Base-by-base conservation (phyloP, 768 basidiomycete genomes). In the Boletus coccyginus region DNA sequence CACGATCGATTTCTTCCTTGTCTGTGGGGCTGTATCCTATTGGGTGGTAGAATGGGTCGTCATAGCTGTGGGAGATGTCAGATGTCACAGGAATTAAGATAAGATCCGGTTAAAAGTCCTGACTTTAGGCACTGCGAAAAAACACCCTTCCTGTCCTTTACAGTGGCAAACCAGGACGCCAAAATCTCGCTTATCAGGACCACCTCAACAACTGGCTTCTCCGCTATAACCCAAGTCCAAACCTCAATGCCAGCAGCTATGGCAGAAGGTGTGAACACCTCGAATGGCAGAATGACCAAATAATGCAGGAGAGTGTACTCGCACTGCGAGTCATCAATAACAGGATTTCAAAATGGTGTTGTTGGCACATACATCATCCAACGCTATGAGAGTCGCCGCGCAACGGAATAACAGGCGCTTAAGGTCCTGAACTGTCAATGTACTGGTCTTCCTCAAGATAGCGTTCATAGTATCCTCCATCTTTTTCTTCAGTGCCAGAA, bases 191-290 rank as follows among this genome's bases (percentile, higher is more conserved):
- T 77, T 80, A 98, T 88, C 19, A 98, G 71, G 3, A 86, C 84
- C 46, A 94, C 83, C 71, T 98, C 95, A 12, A 89, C 77, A 46
- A 82, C 81, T 0, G 91, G 86, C 56, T 91, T 84, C 68, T 96
- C 90, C 14, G 90, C 85, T 50, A 97, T 88, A 0, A 97, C 81
- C 95, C 95, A 98, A 4, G 90, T 93, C 97, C 97, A 98, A 11
- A 89, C 88, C 66, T 98, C 94, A 42, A 94, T 87, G 0, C 92
- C 95, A 2, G 91, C 84, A 16, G 91, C 81, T 54, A 98, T 84
- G 1, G 94, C 85, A 5, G 90, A 77, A 1, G 94, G 92, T 1
- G 90, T 94, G 59, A 92, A 92, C 3, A 91, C 87, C 53, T 90
- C 88, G 63, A 98, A 91, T 0, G 97, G 97, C 17, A 98, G 71